Evolutionary conservation across 768 basidiomycete genomes (phyloP).

Genomic region (Nevesoporus exiguus): DNA sequence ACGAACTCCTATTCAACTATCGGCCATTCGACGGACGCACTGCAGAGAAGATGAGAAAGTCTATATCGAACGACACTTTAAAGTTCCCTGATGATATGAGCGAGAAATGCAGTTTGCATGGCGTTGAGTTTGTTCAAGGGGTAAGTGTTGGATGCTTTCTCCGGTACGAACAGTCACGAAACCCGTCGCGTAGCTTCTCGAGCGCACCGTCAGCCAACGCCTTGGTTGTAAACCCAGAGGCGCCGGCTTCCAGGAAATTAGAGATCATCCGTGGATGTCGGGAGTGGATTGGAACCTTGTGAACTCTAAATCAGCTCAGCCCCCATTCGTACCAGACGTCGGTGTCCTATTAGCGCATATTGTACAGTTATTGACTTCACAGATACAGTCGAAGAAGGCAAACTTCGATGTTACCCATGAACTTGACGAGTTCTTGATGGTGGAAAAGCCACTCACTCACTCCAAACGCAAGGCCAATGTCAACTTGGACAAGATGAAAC

Average conservation of each 20-base stretch:
- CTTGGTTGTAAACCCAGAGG: conserved; percentile 75
- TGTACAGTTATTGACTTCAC: neutral
- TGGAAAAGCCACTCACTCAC: conserved; percentile 96
- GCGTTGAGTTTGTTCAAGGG: conserved; percentile 60
- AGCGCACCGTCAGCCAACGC: conserved; percentile 73
- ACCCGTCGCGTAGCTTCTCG: conserved; percentile 59
- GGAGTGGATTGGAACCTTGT: conserved; percentile 78
- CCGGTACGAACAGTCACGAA: conserved; percentile 10
- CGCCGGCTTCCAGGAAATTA: conserved; percentile 75
- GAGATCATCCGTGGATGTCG: conserved; percentile 81
- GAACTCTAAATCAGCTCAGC: conserved; percentile 62
- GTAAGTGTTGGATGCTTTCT: conserved; percentile 43
- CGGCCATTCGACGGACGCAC: conserved; percentile 91
- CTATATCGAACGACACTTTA: conserved; percentile 79
- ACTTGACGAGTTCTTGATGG: conserved; percentile 94
- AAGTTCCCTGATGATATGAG: conserved; percentile 69
- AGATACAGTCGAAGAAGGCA: conserved; percentile 80
- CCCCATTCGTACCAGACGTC: conserved; percentile 92
- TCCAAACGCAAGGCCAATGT: conserved; percentile 85
- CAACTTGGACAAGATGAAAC: conserved; percentile 84
- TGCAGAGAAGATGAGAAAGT: conserved; percentile 81
- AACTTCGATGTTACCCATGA: conserved; percentile 98
- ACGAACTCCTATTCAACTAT: conserved; percentile 79
- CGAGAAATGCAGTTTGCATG: conserved; percentile 60
- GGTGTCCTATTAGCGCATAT: conserved; percentile 33